Evolutionary conservation across 352 stramenopile species (phyloP).

Genomic region (Globisporangium splendens): DNA sequence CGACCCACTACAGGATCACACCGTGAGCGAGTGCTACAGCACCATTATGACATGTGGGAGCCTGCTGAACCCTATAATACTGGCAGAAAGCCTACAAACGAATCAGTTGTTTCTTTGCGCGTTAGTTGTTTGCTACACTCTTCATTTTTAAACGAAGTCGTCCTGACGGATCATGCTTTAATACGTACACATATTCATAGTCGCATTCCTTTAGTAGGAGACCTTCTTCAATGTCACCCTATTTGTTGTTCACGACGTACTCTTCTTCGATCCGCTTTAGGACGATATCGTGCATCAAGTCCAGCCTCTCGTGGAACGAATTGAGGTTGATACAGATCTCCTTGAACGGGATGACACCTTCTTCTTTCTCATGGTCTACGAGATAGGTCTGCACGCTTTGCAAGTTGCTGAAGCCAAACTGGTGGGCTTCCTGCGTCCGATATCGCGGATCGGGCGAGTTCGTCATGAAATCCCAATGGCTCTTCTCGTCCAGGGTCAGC

Average conservation of each 20-base stretch:
- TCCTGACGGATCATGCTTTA: too few relatives aligned
- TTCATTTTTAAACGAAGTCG: too few relatives aligned
- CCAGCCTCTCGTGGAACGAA: slow-evolving; percentile 84
- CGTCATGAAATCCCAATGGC: slow-evolving; percentile 77
- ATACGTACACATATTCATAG: too few relatives aligned
- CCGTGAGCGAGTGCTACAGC: too few relatives aligned
- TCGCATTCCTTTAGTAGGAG: too few relatives aligned
- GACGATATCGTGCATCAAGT: slow-evolving; percentile 83
- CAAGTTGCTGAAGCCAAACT: slow-evolving; percentile 64
- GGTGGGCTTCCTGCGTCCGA: slow-evolving; percentile 39
- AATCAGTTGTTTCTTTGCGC: too few relatives aligned
- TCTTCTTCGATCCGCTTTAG: slow-evolving; percentile 82
- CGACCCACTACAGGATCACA: too few relatives aligned
- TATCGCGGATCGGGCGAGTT: slow-evolving; percentile 84
- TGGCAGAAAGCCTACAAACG: too few relatives aligned
- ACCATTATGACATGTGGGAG: too few relatives aligned
- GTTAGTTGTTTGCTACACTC: too few relatives aligned
- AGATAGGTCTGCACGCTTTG: slow-evolving; percentile 81
- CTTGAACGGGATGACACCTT: slow-evolving; percentile 59
- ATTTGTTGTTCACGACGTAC: slow-evolving; percentile 30
- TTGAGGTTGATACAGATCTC: slow-evolving; percentile 80
- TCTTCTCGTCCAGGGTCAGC: slow-evolving; percentile 54
- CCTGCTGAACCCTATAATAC: too few relatives aligned
- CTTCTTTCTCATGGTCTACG: slow-evolving; percentile 37
- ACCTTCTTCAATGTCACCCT: too few relatives aligned